Conservation (phyloP, 192 early-diverging fungal genomes). For the Glomus cerebriforme region DNA sequence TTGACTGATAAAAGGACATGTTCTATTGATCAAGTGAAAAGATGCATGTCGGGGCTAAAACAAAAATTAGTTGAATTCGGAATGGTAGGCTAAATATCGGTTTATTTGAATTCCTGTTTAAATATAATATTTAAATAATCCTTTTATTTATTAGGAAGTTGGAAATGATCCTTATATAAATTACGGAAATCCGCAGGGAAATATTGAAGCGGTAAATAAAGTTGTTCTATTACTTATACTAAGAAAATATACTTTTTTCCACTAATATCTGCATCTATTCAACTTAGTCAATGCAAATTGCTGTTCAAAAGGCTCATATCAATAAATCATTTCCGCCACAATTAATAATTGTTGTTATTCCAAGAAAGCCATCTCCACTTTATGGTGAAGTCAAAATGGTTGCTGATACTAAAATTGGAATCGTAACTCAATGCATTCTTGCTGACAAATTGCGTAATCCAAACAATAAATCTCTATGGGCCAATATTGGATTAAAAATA, state of each 20-base stretch:
- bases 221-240: not conserved
- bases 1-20: not conserved
- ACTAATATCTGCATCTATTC: not conserved
- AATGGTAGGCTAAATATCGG: not conserved
- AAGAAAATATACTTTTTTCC: not conserved
- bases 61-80: not conserved
- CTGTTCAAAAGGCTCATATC: not conserved
- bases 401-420: conserved; percentile 83
- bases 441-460: conserved; percentile 66
- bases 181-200: conserved; percentile 2
- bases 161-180: not conserved
- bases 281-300: not conserved
- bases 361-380: conserved; percentile 73
- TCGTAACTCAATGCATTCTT: conserved; percentile 86
- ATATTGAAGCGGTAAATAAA: not conserved
- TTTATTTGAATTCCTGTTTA: not conserved
- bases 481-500: conserved; percentile 92
- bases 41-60: not conserved
- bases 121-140: not conserved
- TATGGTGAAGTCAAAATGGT: conserved; percentile 83
- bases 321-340: conserved; percentile 54
- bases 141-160: not conserved
- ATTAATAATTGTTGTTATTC: conserved; percentile 79
- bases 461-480: conserved; percentile 82
- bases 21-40: not conserved